Conservation (phyloP, 352 stramenopile species). For the Saprolegnia diclina region DNA sequence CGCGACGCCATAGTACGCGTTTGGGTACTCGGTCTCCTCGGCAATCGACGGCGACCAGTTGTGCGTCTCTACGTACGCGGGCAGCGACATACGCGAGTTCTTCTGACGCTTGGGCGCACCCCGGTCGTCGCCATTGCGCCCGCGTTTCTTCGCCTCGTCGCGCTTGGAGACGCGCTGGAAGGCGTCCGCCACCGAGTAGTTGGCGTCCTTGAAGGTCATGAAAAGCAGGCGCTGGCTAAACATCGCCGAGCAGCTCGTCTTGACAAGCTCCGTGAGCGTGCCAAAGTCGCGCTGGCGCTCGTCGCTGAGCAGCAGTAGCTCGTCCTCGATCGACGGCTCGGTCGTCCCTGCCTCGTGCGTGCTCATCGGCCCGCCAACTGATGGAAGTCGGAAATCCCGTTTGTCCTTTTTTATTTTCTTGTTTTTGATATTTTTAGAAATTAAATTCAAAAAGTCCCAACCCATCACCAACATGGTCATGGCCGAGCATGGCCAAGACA, state of each 20-base stretch:
- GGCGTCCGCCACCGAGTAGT: not conserved
- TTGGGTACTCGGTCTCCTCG: not conserved
- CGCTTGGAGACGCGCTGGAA: not conserved
- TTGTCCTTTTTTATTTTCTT: not conserved
- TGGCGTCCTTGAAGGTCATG: not conserved
- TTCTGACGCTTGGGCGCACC: not conserved
- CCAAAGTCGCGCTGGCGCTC: not conserved
- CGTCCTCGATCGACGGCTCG: not conserved
- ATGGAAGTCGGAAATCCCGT: not conserved
- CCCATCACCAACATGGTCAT: too few species aligned
- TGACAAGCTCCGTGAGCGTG: not conserved
- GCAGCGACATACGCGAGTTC: slow-evolving; percentile 8
- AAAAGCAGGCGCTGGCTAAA: not conserved
- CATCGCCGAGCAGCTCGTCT: not conserved
- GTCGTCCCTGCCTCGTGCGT: not conserved
- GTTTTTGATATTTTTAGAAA: not conserved
- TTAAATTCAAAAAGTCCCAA: not conserved
- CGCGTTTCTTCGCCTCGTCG: slow-evolving; percentile 16
- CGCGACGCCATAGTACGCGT: not conserved
- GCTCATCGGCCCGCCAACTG: not conserved
- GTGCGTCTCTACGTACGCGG: not conserved
- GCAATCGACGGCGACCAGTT: not conserved
- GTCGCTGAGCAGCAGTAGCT: not conserved
- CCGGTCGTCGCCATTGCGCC: not conserved
- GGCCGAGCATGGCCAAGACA: too few species aligned